These are phyloP conservation scores for Phoenix roebelenii DNA, from an alignment of 176 grass and related monocot genomes.

Conservation along the genomic window DNA sequence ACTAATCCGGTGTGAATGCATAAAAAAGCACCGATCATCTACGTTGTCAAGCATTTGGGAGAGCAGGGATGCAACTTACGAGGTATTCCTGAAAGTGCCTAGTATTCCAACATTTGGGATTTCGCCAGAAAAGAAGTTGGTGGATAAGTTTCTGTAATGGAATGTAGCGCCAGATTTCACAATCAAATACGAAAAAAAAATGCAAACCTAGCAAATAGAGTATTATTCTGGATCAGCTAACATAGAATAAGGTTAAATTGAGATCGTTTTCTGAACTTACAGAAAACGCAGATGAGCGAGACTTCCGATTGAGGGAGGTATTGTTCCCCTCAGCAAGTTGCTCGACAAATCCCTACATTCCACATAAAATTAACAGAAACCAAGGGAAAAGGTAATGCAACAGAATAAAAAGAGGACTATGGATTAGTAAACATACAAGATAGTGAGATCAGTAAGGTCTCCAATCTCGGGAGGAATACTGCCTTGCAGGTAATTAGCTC, in stretches of 20 bases:
- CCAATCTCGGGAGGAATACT: constrained; percentile 79
- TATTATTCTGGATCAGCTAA: too few relatives aligned
- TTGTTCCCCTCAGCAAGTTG: constrained; percentile 66
- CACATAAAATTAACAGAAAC: constrained; percentile 7
- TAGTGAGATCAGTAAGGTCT: constrained; percentile 60
- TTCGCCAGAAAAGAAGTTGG: constrained; percentile 92
- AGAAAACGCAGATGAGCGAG: constrained; percentile 62
- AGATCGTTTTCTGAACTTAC: constrained; percentile 28
- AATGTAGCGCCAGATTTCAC: background rate
- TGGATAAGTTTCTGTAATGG: constrained; percentile 60
- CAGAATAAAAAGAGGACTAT: background rate
- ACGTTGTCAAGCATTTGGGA: background rate
- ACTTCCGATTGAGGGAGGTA: constrained; percentile 58
- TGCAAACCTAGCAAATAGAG: too few relatives aligned
- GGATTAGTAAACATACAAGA: constrained; percentile 42
- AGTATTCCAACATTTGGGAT: constrained; percentile 85
- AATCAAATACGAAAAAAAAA: too few relatives aligned
- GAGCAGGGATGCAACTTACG: constrained; percentile 35
- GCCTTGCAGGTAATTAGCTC: constrained; percentile 96
- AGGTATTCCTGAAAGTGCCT: constrained; percentile 76
- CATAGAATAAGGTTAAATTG: too few relatives aligned
- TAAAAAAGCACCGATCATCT: too few relatives aligned
- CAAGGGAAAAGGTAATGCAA: background rate
- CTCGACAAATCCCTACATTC: constrained; percentile 68
- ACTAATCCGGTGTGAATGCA: too few relatives aligned